Evolutionary conservation across 208 protist genomes (phyloP), one percentile per base, ranked within the genome.

Genomic region (Wallacemonas sp.): DNA sequence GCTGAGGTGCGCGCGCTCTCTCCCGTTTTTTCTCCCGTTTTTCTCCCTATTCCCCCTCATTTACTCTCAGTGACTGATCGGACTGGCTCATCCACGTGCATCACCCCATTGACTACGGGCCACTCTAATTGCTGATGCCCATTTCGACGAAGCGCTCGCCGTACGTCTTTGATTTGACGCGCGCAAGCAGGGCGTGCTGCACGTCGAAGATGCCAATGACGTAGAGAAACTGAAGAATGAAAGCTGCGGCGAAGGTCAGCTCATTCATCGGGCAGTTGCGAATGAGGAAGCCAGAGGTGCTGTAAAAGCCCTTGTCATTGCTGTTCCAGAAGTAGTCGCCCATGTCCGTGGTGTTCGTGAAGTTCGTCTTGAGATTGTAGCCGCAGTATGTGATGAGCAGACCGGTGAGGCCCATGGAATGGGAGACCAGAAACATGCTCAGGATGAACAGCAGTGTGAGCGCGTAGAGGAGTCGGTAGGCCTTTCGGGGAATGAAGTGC

Each of bases 91-190:
- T 91, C 84, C 2, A 81, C 84, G 68, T 93, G 91, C 21, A 82
- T 93, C 66, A 89, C 91, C n/a, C 76, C 81, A 76, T 85, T 88
- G 12, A 89, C 80, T 12, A 27, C 12, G 30, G n/a, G n/a, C n/a
- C n/a, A n/a, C n/a, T 53, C 71, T 75, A 94, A 63, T 81, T 90
- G 68, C 73, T 89, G 55, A 91, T 89, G 24, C 85, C 85, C 83
- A 92, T 91, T 68, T 92, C 88, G 10, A 89, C 83, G 54, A 93
- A 89, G 33, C 84, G 78, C 62, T 91, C 84, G 4, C 84, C 84
- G 68, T 93, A 93, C 21, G 84, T 93, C 66, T 91, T 93, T n/a
- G 78, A 83, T 77, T 85, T 88, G 12, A 89, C 80, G 17, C 83
- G 82, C 5, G 76, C 63, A 19, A 94, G 68, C 30, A 92, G 71